Percentiles rank a stretch among this genome's conserved stretches.
phyloP scores from a whole-genome alignment of 176 grass and related monocot species.

The Paspalum notatum region DNA sequence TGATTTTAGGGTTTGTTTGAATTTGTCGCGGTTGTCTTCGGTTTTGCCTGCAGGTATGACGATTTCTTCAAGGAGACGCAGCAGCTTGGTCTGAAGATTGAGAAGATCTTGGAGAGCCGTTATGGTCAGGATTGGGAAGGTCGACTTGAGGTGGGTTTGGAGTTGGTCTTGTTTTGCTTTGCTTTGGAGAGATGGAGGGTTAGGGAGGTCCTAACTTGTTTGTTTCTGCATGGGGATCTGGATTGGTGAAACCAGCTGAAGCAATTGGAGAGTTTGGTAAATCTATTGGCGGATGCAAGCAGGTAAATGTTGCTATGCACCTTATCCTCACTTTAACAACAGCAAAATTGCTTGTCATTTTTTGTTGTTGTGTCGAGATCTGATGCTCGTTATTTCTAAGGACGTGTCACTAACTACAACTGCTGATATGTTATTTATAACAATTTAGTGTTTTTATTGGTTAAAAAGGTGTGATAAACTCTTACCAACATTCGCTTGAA shows the following conservation, averaged over 20 bases:
- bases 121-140: constrained; percentile 84
- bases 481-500: constrained; percentile 8
- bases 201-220: constrained; percentile 26
- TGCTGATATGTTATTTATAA: not conserved
- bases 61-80: constrained; percentile 81
- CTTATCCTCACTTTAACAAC: constrained; percentile 22
- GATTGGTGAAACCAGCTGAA: constrained; percentile 66
- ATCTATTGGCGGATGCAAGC: constrained; percentile 69
- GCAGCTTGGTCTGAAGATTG: constrained; percentile 62
- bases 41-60: constrained; percentile 52
- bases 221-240: constrained; percentile 34
- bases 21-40: not conserved
- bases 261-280: constrained; percentile 61
- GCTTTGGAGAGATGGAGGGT: constrained; percentile 5
- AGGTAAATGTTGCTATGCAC: constrained; percentile 46
- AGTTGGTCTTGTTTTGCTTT: not conserved
- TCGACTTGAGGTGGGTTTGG: constrained; percentile 61
- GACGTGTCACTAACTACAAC: not conserved
- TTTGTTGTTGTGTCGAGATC: constrained; percentile 5
- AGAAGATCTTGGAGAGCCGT: constrained; percentile 41
- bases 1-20: constrained; percentile 25
- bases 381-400: not conserved
- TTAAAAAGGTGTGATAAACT: not conserved
- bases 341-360: not conserved
- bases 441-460: constrained; percentile 7